Percentiles rank a stretch among this genome's conserved stretches.
These are phyloP conservation scores for Corchorus olitorius DNA, from an alignment of 345 rosid genomes.

Conservation along the genomic window DNA sequence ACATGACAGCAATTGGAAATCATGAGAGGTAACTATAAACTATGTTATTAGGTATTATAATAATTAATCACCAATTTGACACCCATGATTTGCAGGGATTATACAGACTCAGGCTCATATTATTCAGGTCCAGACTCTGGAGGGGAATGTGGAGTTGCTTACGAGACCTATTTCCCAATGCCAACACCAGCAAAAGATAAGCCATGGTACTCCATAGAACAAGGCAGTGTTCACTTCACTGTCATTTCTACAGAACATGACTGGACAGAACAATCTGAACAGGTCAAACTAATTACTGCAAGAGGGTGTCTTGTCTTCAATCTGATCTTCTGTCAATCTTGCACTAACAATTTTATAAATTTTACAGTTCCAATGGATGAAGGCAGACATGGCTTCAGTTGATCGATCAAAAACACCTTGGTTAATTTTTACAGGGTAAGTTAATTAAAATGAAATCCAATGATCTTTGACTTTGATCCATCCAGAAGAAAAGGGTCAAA, in stretches of 20 bases:
- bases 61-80: not conserved
- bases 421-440: slow-evolving; percentile 65
- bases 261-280: slow-evolving; percentile 52
- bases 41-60: not conserved
- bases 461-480: not conserved
- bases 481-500: too few species aligned
- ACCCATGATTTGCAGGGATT: slow-evolving; percentile 45
- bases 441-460: not conserved
- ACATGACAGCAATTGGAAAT: slow-evolving; percentile 82
- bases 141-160: slow-evolving; percentile 76
- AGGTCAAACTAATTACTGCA: slow-evolving; percentile 34
- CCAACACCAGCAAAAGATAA: slow-evolving; percentile 62
- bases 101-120: slow-evolving; percentile 43
- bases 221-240: slow-evolving; percentile 56
- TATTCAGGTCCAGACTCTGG: slow-evolving; percentile 65
- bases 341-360: not conserved
- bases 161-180: slow-evolving; percentile 73
- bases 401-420: slow-evolving; percentile 68
- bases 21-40: slow-evolving; percentile 55
- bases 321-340: not conserved
- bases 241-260: slow-evolving; percentile 71
- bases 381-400: slow-evolving; percentile 55
- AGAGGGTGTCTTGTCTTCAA: not conserved
- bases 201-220: slow-evolving; percentile 79
- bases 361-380: slow-evolving; percentile 60